These are phyloP conservation scores for Ophiostoma montium DNA, from an alignment of 2,329 filamentous ascomycete species.

Conservation along the genomic window DNA sequence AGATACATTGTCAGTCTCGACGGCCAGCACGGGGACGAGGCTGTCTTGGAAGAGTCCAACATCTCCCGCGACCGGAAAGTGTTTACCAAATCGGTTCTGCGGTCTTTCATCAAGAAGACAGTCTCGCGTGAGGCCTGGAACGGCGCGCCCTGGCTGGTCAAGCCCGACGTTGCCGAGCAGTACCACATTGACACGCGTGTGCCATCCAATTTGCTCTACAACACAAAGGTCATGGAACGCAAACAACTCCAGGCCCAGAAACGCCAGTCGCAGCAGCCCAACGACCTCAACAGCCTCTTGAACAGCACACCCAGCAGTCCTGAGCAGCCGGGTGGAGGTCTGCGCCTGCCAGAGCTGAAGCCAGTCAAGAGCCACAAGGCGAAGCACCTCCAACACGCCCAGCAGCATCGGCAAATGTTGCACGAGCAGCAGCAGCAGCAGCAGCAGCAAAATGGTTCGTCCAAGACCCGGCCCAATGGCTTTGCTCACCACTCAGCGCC, in stretches of 20 bases:
- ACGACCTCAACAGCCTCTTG: conserved; percentile 28
- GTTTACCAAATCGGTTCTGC: conserved; percentile 88
- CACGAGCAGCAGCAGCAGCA: conserved; percentile 21
- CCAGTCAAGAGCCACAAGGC: conserved; percentile 58
- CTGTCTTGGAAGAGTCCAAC: conserved; percentile 65
- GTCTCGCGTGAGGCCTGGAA: conserved; percentile 87
- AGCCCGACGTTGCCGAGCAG: conserved; percentile 61
- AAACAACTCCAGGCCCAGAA: conserved; percentile 57
- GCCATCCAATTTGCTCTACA: conserved; percentile 68
- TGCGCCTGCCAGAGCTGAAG: conserved; percentile 58
- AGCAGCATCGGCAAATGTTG: conserved; percentile 27
- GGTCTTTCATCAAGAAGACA: conserved; percentile 89
- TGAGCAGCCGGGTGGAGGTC: conserved; percentile 27
- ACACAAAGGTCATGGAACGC: conserved; percentile 62
- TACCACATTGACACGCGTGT: conserved; percentile 83
- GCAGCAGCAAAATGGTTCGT: conserved; percentile 23
- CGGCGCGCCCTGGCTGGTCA: conserved; percentile 94
- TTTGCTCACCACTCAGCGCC: conserved; percentile 19
- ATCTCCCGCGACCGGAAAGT: conserved; percentile 77
- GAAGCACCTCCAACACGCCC: conserved; percentile 21
- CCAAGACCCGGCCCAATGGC: conserved; percentile 14
- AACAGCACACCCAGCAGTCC: conserved; percentile 24
- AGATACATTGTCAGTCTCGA: conserved; percentile 70
- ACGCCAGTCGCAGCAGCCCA: conserved; percentile 33
- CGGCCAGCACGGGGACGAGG: conserved; percentile 54